Conservation (phyloP, 352 stramenopile genomes). For the Globisporangium camurandrum region DNA sequence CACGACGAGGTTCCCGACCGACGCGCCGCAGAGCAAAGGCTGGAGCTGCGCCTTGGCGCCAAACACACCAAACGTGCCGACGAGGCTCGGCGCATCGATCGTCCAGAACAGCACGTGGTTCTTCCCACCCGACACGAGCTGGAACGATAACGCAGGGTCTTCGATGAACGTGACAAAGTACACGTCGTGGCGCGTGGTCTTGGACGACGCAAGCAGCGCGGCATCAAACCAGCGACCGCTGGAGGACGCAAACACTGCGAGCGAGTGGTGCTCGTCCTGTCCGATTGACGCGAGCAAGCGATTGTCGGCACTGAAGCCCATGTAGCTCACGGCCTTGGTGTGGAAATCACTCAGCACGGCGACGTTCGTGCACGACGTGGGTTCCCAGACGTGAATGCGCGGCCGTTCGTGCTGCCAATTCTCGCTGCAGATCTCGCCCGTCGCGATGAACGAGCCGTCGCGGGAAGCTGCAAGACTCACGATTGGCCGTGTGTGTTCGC, state of each 20-base stretch:
- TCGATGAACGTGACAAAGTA: constrained; percentile 61
- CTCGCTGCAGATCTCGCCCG: constrained; percentile 60
- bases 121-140: constrained; percentile 53
- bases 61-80: constrained; percentile 54
- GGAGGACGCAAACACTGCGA: constrained; percentile 56
- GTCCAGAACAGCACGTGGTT: constrained; percentile 74
- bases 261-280: constrained; percentile 68
- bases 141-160: constrained; percentile 28
- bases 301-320: constrained; percentile 41
- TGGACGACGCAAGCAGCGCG: constrained; percentile 36
- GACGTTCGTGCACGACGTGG: constrained; percentile 39
- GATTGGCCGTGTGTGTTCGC: constrained; percentile 45
- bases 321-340: constrained; percentile 51
- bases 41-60: constrained; percentile 47
- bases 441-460: constrained; percentile 56
- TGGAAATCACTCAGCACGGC: constrained; percentile 57
- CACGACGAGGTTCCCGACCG: constrained; percentile 39
- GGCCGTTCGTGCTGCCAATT: constrained; percentile 45
- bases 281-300: constrained; percentile 53
- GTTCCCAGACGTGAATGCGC: constrained; percentile 72
- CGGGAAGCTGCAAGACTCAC: constrained; percentile 34
- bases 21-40: constrained; percentile 48
- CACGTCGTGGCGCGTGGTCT: constrained; percentile 41
- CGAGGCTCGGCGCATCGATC: constrained; percentile 36
- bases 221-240: constrained; percentile 59